phyloP scores from a whole-genome alignment of 169 alveolate genomes.

The Neospora caninum region DNA sequence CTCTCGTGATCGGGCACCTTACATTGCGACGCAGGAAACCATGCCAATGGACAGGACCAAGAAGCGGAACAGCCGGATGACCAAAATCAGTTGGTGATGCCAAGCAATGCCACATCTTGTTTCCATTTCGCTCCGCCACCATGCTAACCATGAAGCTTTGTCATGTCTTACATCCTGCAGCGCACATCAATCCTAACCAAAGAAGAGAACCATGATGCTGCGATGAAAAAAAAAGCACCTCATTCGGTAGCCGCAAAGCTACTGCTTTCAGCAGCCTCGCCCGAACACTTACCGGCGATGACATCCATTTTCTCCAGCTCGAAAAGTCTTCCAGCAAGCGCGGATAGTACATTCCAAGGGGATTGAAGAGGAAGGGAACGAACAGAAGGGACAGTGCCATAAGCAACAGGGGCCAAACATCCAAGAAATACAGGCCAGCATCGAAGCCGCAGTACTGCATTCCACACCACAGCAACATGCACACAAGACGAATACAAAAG shows the following conservation, averaged over 20 bases:
- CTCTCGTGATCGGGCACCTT: not conserved
- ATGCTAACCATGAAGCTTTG: slow-evolving; percentile 60
- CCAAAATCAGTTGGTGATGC: slow-evolving; percentile 65
- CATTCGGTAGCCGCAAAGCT: too few species aligned
- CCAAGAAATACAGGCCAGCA: slow-evolving; percentile 55
- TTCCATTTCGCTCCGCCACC: slow-evolving; percentile 71
- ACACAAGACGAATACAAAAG: too few species aligned
- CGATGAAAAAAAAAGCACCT: not conserved
- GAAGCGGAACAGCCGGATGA: slow-evolving; percentile 57
- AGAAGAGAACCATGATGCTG: not conserved
- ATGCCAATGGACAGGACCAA: slow-evolving; percentile 61
- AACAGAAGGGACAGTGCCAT: slow-evolving; percentile 62
- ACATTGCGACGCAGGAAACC: slow-evolving; percentile 69
- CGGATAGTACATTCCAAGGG: slow-evolving; percentile 66
- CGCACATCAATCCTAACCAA: not conserved
- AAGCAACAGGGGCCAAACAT: slow-evolving; percentile 62
- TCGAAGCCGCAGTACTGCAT: slow-evolving; percentile 65
- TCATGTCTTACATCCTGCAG: slow-evolving; percentile 57
- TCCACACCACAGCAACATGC: not conserved
- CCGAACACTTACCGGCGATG: slow-evolving; percentile 47
- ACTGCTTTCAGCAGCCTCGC: not conserved
- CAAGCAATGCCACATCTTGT: slow-evolving; percentile 61
- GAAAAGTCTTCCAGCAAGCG: slow-evolving; percentile 60
- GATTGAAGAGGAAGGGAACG: slow-evolving; percentile 67
- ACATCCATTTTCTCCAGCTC: slow-evolving; percentile 65